Percentiles rank a stretch among this genome's conserved stretches.
Evolutionary conservation across 306 rosid species (phyloP).

Genomic region (Rosa lucieae): DNA sequence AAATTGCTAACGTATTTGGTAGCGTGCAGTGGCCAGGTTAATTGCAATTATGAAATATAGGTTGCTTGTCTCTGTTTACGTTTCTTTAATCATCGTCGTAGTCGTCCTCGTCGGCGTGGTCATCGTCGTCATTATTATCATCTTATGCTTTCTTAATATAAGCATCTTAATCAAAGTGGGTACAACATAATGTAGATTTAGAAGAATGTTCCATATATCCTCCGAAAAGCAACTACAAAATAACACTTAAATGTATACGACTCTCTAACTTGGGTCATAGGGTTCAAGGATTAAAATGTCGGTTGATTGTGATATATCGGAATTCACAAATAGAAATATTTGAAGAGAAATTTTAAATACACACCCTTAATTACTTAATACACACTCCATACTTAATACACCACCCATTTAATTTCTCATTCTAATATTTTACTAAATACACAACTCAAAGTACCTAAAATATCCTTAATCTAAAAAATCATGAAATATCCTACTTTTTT

Average conservation of each 20-base stretch:
- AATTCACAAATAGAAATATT: too few species aligned
- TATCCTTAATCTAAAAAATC: too few species aligned
- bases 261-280: not conserved
- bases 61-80: not conserved
- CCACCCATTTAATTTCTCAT: too few species aligned
- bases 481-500: too few species aligned
- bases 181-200: not conserved
- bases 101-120: too few species aligned
- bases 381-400: too few species aligned
- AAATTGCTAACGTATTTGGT: not conserved
- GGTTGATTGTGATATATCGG: not conserved
- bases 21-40: not conserved
- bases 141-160: not conserved
- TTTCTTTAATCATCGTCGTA: not conserved
- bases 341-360: too few species aligned
- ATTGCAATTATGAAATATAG: not conserved
- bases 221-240: not conserved
- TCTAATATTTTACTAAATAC: too few species aligned
- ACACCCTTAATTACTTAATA: too few species aligned
- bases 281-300: too few species aligned
- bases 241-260: not conserved
- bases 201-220: not conserved
- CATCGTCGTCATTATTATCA: too few species aligned
- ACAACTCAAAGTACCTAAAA: too few species aligned
- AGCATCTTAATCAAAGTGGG: not conserved